These are phyloP conservation scores for Lichtheimia corymbifera DNA, from an alignment of 371 early-diverging fungal genomes.

Conservation along the genomic window DNA sequence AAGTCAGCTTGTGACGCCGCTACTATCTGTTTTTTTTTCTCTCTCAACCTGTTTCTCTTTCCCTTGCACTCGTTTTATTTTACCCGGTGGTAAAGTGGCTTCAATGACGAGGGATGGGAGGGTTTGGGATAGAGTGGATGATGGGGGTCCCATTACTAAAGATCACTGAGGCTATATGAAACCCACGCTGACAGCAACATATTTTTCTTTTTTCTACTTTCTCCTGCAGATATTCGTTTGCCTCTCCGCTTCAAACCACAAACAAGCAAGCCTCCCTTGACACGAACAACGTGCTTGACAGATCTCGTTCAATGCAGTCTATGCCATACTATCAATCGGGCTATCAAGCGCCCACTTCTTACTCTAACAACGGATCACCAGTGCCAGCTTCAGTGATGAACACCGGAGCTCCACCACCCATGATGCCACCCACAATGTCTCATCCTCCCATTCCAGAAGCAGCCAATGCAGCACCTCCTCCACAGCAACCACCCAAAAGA, in stretches of 20 bases:
- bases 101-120: background rate
- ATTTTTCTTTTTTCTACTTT: background rate
- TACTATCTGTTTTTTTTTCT: conserved; percentile 11
- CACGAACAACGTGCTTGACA: conserved; percentile 7
- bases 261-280: background rate
- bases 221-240: conserved; percentile 9
- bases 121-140: background rate
- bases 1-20: conserved; percentile 14
- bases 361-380: conserved; percentile 19
- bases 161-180: conserved; percentile 22
- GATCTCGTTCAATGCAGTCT: conserved; percentile 22
- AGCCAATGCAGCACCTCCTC: background rate
- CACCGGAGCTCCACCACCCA: conserved; percentile 18
- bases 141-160: conserved; percentile 13
- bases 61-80: too few relatives aligned
- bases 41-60: background rate
- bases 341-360: conserved; percentile 24
- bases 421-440: conserved; percentile 5
- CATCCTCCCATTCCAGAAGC: conserved; percentile 6
- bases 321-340: conserved; percentile 27
- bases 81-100: too few relatives aligned
- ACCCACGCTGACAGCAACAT: conserved; percentile 13
- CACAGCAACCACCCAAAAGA: conserved; percentile 26
- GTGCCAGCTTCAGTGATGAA: conserved; percentile 23
- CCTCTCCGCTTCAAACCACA: conserved; percentile 25